A percentile compares a stretch with the other conserved stretches of the same genome.
These are phyloP conservation scores for Sungouiozyma intestinalis DNA, from an alignment of 805 yeast species.

Conservation along the genomic window DNA sequence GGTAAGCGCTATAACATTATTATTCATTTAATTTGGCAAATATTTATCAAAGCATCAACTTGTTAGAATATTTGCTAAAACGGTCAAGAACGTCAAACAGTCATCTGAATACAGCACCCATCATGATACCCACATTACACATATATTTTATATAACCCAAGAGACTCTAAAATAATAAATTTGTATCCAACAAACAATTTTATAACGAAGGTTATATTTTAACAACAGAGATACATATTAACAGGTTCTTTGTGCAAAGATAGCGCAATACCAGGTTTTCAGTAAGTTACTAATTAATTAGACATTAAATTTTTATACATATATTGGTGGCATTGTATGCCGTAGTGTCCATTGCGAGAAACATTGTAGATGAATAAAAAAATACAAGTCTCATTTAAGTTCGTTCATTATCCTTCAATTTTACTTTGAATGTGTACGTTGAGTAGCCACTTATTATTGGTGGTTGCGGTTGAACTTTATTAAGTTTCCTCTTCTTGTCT, in stretches of 20 bases:
- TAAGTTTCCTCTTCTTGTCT: slow-evolving; percentile 6
- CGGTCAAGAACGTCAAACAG: not conserved
- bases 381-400: not conserved
- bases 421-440: slow-evolving; percentile 18
- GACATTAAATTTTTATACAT: not conserved
- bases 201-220: no score
- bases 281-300: no score
- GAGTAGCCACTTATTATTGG: slow-evolving; percentile 9
- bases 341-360: not conserved
- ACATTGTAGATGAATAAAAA: not conserved
- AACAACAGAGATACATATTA: no score
- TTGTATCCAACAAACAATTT: no score
- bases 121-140: not conserved
- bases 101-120: not conserved
- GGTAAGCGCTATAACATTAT: not conserved
- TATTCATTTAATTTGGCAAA: not conserved
- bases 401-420: slow-evolving; percentile 6
- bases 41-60: no score
- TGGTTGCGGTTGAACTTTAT: slow-evolving; percentile 6
- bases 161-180: not conserved
- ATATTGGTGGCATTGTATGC: not conserved
- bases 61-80: no score
- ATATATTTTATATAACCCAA: not conserved
- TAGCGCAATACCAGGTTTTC: no score
- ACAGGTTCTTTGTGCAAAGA: no score